Percentiles rank a stretch among this genome's conserved stretches.
These are phyloP conservation scores for Rhizoclosmatium sp. DNA, from an alignment of 192 early-diverging fungal genomes.

Conservation along the genomic window DNA sequence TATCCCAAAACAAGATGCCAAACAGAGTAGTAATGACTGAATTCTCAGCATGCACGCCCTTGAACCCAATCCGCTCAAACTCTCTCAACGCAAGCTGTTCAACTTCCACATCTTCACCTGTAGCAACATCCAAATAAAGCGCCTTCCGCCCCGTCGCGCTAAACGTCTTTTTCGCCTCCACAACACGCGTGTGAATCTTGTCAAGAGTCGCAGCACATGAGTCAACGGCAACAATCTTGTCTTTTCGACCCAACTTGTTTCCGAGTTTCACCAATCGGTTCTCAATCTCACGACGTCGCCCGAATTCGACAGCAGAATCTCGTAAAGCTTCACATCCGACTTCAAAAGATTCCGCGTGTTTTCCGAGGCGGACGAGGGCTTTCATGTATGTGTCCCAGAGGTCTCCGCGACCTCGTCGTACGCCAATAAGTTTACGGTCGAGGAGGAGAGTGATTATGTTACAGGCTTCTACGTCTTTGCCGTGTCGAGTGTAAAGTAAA, in stretches of 20 bases:
- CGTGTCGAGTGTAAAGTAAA: constrained; percentile 4
- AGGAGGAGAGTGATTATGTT: constrained; percentile 30
- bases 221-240: constrained; percentile 6
- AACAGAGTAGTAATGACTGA: constrained; percentile 56
- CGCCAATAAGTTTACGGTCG: constrained; percentile 31
- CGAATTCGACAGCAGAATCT: constrained; percentile 42
- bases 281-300: constrained; percentile 21
- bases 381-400: constrained; percentile 47
- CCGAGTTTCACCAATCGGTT: constrained; percentile 15
- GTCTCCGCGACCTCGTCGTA: constrained; percentile 34
- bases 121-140: constrained; percentile 22
- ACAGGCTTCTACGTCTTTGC: constrained; percentile 6
- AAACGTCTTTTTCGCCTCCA: constrained; percentile 35
- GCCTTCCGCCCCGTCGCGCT: constrained; percentile 41
- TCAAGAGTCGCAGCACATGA: neutral
- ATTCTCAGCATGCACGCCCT: constrained; percentile 56
- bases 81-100: constrained; percentile 45
- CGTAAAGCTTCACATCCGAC: constrained; percentile 40
- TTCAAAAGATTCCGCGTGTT: constrained; percentile 20
- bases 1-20: constrained; percentile 54
- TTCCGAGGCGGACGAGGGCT: constrained; percentile 10
- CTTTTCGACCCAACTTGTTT: neutral
- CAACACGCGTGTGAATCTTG: constrained; percentile 4
- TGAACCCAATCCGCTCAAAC: constrained; percentile 40
- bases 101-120: constrained; percentile 32